These are phyloP conservation scores for Phaeophleospora eucalypticola DNA, from an alignment of 2,329 filamentous ascomycete genomes.

Conservation along the genomic window DNA sequence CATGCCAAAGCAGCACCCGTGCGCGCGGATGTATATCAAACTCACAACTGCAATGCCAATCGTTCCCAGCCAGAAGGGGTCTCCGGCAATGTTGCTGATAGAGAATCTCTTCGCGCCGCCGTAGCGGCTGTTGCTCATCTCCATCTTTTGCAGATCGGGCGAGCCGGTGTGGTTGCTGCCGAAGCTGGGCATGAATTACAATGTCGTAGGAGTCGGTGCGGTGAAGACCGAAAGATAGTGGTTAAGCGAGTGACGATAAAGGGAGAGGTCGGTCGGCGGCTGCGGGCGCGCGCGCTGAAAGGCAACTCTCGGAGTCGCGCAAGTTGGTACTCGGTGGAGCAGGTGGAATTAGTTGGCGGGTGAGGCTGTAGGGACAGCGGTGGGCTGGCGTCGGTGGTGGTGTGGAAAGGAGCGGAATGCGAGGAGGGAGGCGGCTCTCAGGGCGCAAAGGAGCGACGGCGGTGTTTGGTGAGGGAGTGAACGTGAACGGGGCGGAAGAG, in stretches of 20 bases:
- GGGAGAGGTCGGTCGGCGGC: constrained; percentile 8
- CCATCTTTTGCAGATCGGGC: constrained; percentile 30
- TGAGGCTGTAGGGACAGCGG: background rate
- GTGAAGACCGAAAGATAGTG: constrained; percentile 5
- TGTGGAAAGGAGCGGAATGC: background rate
- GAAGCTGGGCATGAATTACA: constrained; percentile 27
- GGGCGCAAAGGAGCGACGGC: background rate
- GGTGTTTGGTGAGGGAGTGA: background rate
- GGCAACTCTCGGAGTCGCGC: constrained; percentile 1
- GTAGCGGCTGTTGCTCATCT: constrained; percentile 24
- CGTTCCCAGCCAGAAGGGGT: constrained; percentile 92
- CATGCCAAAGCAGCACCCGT: background rate
- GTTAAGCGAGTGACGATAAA: constrained; percentile 21
- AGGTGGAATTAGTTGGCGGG: background rate
- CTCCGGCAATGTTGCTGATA: constrained; percentile 85
- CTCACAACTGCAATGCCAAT: constrained; percentile 86
- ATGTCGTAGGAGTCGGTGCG: constrained; percentile 4
- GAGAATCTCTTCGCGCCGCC: constrained; percentile 51
- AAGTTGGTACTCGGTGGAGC: background rate
- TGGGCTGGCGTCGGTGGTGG: background rate
- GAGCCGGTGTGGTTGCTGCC: constrained; percentile 20
- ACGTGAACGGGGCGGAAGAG: background rate
- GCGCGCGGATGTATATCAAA: constrained; percentile 26
- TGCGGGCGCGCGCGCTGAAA: constrained; percentile 2
- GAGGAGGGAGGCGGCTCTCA: background rate